phyloP scores from a whole-genome alignment of 2,329 filamentous ascomycete species.

The Aureobasidium uvarum region DNA sequence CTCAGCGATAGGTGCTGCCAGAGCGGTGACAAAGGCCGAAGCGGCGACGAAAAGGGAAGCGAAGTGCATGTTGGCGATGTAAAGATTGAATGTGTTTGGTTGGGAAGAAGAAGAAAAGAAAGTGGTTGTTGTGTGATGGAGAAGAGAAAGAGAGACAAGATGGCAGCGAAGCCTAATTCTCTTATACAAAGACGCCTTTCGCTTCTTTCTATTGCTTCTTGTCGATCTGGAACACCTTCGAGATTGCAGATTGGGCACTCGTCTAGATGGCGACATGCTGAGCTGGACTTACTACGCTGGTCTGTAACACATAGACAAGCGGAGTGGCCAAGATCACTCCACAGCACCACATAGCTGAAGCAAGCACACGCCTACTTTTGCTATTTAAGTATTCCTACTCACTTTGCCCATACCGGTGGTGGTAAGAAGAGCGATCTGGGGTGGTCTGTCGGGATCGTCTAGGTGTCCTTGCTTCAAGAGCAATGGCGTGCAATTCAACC shows the following conservation, averaged over 20 bases:
- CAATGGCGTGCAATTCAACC: conserved; percentile 4
- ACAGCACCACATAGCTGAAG: not conserved
- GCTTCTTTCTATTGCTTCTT: not conserved
- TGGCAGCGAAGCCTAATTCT: not conserved
- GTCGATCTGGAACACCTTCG: not conserved
- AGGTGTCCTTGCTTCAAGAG: not conserved
- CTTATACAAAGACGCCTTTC: not conserved
- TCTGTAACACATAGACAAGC: not conserved
- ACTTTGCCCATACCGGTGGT: not conserved
- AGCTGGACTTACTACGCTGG: not conserved
- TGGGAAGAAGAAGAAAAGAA: not conserved
- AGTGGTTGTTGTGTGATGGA: not conserved
- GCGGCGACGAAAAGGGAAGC: conserved; percentile 35
- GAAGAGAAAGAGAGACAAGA: not conserved
- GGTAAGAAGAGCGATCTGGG: not conserved
- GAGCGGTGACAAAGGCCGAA: conserved; percentile 43
- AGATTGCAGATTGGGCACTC: not conserved
- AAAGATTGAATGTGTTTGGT: not conserved
- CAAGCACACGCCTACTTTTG: not conserved
- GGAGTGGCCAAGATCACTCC: conserved; percentile 1
- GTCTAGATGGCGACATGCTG: conserved; percentile 3
- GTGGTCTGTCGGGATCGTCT: not conserved
- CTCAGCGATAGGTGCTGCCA: conserved; percentile 41
- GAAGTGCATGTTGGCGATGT: conserved; percentile 15
- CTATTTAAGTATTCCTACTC: not conserved